Base-by-base conservation (phyloP, 257 asterid species). In the Thymus quinquecostatus region DNA sequence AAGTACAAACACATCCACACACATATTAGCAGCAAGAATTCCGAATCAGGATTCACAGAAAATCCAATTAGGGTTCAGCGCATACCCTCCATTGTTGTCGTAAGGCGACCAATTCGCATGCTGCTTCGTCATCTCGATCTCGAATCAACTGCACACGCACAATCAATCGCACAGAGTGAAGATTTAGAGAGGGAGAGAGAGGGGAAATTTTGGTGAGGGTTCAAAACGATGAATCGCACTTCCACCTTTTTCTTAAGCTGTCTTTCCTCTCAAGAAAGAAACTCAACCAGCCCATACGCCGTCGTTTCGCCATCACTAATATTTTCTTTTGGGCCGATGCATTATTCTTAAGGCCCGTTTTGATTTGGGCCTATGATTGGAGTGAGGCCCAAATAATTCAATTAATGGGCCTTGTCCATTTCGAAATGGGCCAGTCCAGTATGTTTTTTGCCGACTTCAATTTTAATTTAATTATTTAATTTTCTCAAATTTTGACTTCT, bases 11-110 rank as follows among this genome's bases (percentile, higher is more conserved):
- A 65, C 44, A 29, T 40, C 50, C 50, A 33, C 29, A 49, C 8
- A 38, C 12, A 75, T 66, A 75, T 66, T 21, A 58, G 58, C 61
- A 53, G 36, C 21, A 14, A 29, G 29, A 64, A 33, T 55, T 13
- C 55, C 32, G 60, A 59, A 44, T 12, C 57, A 10, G 27, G 10
- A 34, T 47, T 13, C n/a, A 47, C 57, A 44, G 2, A 28, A 28
- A 59, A 53, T 53, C n/a, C 4, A 73, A 59, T 51, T 79, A 81
- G 85, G 77, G 78, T 68, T 79, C 59, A 1, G 21, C 10, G 61
- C 76, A 47, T 77, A 92, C 98, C 98, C 98, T 77, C 97, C 98
- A 85, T 93, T 93, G 86, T 93, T 90, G 88, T 93, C 98, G 64
- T 93, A 90, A 9, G 98, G 98, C 74, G 97, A 88, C 94, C 94